Percentiles rank a stretch among this genome's conserved stretches.
Conservation (phyloP, 1,139 yeast species). For the Yarrowia galli region DNA sequence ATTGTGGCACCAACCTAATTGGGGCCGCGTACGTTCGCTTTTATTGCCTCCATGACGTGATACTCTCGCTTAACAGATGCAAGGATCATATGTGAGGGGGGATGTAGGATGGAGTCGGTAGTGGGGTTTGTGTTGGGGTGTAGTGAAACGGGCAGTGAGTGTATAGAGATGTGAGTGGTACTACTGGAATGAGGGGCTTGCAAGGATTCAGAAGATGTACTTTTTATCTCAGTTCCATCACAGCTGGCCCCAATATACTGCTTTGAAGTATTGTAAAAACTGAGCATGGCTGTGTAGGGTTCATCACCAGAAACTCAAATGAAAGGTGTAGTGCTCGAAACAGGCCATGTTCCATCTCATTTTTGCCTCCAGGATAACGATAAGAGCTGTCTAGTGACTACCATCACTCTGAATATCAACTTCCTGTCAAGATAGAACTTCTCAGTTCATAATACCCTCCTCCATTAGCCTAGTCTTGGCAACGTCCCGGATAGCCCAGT, state of each 20-base stretch:
- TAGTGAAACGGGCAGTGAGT: too few relatives aligned
- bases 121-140: too few relatives aligned
- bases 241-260: background rate
- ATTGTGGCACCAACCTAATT: background rate
- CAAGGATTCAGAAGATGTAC: background rate
- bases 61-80: conserved; percentile 1
- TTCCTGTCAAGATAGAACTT: too few relatives aligned
- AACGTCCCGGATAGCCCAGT: background rate
- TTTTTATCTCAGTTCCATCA: background rate
- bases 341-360: background rate
- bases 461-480: conserved; percentile 1
- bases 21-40: conserved; percentile 3
- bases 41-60: conserved; percentile 22
- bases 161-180: background rate
- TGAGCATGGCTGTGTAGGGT: conserved; percentile 13
- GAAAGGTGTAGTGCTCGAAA: background rate
- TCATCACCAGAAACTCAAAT: background rate
- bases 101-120: background rate
- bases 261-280: background rate
- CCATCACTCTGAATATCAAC: too few relatives aligned
- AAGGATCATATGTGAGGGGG: background rate
- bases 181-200: too few relatives aligned
- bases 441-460: too few relatives aligned
- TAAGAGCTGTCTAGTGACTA: too few relatives aligned
- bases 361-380: too few relatives aligned